phyloP scores from a whole-genome alignment of 805 yeast genomes.

The Komagataella mondaviorum region DNA sequence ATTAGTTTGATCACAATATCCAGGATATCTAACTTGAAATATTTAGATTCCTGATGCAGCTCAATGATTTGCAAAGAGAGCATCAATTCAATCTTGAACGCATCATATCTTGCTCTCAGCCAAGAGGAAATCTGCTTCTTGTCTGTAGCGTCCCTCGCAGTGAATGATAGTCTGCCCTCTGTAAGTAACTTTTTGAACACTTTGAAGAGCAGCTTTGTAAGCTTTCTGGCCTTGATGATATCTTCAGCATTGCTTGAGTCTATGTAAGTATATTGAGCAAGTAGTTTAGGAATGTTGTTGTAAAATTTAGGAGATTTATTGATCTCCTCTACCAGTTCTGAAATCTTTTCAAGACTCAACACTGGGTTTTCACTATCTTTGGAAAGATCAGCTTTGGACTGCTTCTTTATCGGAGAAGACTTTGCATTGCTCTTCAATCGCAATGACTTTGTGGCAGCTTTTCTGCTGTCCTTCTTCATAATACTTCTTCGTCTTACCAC shows the following conservation, averaged over 20 bases:
- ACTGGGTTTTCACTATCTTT: not conserved
- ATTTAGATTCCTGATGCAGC: conserved; percentile 25
- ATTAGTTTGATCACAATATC: conserved; percentile 44
- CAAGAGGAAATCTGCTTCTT: conserved; percentile 42
- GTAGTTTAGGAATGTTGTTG: conserved; percentile 37
- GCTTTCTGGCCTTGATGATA: conserved; percentile 16
- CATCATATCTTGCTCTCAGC: conserved; percentile 45
- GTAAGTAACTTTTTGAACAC: conserved; percentile 35
- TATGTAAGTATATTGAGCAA: conserved; percentile 22
- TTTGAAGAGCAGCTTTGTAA: conserved; percentile 27
- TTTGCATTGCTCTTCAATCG: not conserved
- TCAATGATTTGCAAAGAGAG: conserved; percentile 25
- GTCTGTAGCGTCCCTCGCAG: conserved; percentile 25
- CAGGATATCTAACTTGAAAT: conserved; percentile 37
- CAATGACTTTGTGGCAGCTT: not conserved
- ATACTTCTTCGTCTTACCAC: no score
- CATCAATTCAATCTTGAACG: conserved; percentile 29
- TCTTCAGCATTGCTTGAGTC: conserved; percentile 10
- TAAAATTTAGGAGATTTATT: conserved; percentile 32
- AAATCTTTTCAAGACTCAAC: conserved; percentile 12
- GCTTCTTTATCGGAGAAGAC: not conserved
- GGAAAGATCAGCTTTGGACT: not conserved
- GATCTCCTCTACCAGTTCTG: conserved; percentile 15
- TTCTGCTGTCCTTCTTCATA: not conserved
- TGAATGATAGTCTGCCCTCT: conserved; percentile 23